phyloP scores from a whole-genome alignment of 148 eudicot genomes.

The Diospyros lotus region DNA sequence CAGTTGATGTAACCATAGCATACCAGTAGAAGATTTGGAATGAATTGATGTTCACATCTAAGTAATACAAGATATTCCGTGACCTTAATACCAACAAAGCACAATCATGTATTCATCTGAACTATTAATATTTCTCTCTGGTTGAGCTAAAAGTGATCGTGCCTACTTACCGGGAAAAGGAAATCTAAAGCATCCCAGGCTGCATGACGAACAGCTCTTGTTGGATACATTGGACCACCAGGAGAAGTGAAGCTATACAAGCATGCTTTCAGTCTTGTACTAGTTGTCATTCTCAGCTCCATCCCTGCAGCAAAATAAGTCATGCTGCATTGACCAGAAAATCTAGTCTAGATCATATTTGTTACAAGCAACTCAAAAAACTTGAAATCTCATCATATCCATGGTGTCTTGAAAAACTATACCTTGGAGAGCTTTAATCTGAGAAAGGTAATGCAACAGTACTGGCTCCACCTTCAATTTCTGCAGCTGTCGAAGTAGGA shows the following conservation, averaged over 20 bases:
- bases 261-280: slow-evolving; percentile 89
- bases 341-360: background rate
- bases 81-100: background rate
- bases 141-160: background rate
- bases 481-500: slow-evolving; percentile 53
- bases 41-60: background rate
- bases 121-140: background rate
- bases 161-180: slow-evolving; percentile 82
- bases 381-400: background rate
- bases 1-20: too few relatives aligned
- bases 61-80: background rate
- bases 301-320: slow-evolving; percentile 40
- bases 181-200: slow-evolving; percentile 90
- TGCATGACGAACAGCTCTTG: slow-evolving; percentile 95
- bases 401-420: slow-evolving; percentile 10
- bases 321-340: slow-evolving; percentile 9
- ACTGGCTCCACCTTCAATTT: slow-evolving; percentile 96
- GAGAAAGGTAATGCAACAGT: slow-evolving; percentile 80
- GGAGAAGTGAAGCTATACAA: slow-evolving; percentile 97
- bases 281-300: slow-evolving; percentile 85
- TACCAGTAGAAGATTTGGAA: background rate
- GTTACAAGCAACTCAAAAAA: background rate
- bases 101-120: background rate
- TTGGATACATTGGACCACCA: slow-evolving; percentile 76
- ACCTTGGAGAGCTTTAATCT: slow-evolving; percentile 74